These are phyloP conservation scores for Punctularia strigosozonata DNA, from an alignment of 768 basidiomycete species.

Conservation along the genomic window DNA sequence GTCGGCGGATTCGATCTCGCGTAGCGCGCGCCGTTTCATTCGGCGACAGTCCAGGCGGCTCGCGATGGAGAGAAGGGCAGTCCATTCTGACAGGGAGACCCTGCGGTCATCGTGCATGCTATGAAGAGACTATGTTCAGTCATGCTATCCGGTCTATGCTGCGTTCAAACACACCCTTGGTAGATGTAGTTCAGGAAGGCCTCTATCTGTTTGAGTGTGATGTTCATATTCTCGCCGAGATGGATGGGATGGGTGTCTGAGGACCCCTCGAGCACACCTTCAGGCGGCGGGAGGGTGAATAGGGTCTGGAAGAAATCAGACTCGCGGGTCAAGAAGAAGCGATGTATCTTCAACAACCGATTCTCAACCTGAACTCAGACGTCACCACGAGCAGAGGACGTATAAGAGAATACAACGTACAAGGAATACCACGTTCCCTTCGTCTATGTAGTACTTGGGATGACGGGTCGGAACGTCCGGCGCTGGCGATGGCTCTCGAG, in stretches of 20 bases:
- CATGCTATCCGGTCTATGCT: not conserved
- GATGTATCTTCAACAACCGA: conserved; percentile 24
- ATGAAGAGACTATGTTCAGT: not conserved
- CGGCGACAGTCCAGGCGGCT: conserved; percentile 22
- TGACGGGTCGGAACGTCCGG: too few species aligned
- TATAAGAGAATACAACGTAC: conserved; percentile 5
- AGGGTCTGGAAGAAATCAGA: conserved; percentile 23
- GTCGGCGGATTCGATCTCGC: conserved; percentile 12
- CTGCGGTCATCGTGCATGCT: conserved; percentile 9
- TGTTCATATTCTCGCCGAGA: conserved; percentile 18
- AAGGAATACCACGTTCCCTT: conserved; percentile 10
- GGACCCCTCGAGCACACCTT: conserved; percentile 16
- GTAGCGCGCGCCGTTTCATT: conserved; percentile 20
- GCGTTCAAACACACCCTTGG: conserved; percentile 15
- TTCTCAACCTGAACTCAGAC: conserved; percentile 19
- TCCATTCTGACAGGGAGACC: conserved; percentile 17
- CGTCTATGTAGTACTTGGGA: conserved; percentile 12
- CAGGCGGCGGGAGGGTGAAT: conserved; percentile 17
- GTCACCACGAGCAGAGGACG: too few species aligned
- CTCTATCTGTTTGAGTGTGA: conserved; percentile 19
- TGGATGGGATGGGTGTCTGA: conserved; percentile 17
- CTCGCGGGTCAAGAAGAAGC: conserved; percentile 21
- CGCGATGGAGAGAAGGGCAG: conserved; percentile 24
- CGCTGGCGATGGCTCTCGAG: too few species aligned
- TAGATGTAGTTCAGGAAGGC: conserved; percentile 23